These are phyloP conservation scores for Dipteronia dyeriana DNA, from an alignment of 345 rosid genomes.

Conservation along the genomic window DNA sequence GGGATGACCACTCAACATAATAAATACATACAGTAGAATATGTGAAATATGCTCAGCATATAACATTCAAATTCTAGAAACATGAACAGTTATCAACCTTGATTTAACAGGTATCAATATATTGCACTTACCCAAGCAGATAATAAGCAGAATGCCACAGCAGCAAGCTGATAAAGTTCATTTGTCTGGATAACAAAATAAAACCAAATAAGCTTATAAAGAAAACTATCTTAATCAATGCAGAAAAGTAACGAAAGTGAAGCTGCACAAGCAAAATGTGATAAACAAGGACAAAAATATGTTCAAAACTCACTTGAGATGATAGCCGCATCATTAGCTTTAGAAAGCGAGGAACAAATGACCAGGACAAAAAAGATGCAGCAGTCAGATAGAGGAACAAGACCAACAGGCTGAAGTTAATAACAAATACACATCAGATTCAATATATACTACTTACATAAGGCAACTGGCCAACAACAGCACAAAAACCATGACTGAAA, in stretches of 20 bases:
- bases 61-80: neutral
- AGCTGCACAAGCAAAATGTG: conserved; percentile 8
- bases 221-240: neutral
- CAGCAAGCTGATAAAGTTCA: conserved; percentile 98
- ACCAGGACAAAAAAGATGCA: conserved; percentile 87
- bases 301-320: conserved; percentile 78
- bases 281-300: neutral
- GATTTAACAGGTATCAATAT: neutral
- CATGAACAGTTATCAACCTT: neutral
- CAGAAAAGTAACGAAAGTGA: conserved; percentile 14
- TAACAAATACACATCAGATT: conserved; percentile 9
- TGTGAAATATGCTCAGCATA: conserved; percentile 8
- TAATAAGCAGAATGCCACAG: conserved; percentile 95
- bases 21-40: neutral
- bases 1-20: conserved; percentile 9
- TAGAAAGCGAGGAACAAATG: conserved; percentile 93
- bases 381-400: conserved; percentile 72
- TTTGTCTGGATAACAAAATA: conserved; percentile 64
- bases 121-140: conserved; percentile 93
- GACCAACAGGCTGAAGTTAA: conserved; percentile 66
- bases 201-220: conserved; percentile 17
- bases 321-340: conserved; percentile 95
- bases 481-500: conserved; percentile 8
- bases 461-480: conserved; percentile 12
- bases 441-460: conserved; percentile 4